A percentile compares a stretch with the other conserved stretches of the same genome.
phyloP scores from a whole-genome alignment of 23 red algal genomes.

The Pyropia haitanensis region DNA sequence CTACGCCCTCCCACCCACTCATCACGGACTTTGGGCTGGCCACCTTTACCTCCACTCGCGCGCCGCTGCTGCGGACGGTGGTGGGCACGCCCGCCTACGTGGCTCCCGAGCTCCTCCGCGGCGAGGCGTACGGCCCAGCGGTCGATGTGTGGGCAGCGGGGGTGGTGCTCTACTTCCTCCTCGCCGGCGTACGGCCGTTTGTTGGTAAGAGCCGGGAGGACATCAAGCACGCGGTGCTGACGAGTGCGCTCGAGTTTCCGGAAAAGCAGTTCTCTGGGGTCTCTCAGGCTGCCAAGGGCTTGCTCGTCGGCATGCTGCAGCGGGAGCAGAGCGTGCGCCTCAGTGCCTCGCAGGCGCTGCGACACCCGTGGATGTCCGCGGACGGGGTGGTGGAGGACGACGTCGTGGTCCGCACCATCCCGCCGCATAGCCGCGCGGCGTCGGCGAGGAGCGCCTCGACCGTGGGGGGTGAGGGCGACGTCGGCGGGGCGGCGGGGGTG shows the following conservation, averaged over 20 bases:
- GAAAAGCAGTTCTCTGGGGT: slow-evolving; percentile 59
- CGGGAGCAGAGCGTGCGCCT: slow-evolving; percentile 55
- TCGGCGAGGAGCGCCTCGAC: too few species aligned
- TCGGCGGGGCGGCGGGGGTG: too few species aligned
- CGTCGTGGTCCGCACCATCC: too few species aligned
- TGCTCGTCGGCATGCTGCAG: slow-evolving; percentile 60
- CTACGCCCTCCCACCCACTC: slow-evolving; percentile 19
- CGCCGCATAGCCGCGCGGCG: too few species aligned
- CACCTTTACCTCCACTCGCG: slow-evolving; percentile 38
- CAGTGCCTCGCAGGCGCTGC: slow-evolving; percentile 53
- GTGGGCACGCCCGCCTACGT: slow-evolving; percentile 75
- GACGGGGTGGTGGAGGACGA: too few species aligned
- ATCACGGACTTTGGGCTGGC: slow-evolving; percentile 78
- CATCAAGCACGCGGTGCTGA: slow-evolving; percentile 55
- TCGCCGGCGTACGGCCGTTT: slow-evolving; percentile 67
- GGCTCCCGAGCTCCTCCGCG: slow-evolving; percentile 68
- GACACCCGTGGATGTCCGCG: slow-evolving; percentile 63
- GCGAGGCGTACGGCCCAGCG: slow-evolving; percentile 58
- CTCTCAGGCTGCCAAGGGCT: slow-evolving; percentile 48
- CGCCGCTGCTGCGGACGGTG: slow-evolving; percentile 30
- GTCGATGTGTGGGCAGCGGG: slow-evolving; percentile 81
- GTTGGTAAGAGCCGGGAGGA: slow-evolving; percentile 58
- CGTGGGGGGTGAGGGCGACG: too few species aligned
- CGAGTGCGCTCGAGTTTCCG: slow-evolving; percentile 58
- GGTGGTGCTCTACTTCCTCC: slow-evolving; percentile 77